These are phyloP conservation scores for Ceratorhiza oryzae-sativae DNA, from an alignment of 1,284 basidiomycete genomes.

Conservation along the genomic window DNA sequence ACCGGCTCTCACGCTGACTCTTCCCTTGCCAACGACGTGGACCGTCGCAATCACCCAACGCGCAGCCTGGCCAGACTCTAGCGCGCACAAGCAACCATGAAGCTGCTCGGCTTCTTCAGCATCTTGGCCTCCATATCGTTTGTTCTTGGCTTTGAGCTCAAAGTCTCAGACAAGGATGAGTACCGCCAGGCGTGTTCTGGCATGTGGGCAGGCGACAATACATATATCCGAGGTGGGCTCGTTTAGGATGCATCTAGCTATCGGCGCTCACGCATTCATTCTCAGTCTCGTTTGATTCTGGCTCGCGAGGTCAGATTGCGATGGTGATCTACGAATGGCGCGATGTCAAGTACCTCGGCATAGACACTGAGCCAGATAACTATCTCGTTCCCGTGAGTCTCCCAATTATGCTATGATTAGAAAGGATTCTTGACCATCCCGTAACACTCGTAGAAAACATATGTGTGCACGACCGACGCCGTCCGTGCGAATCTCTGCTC, in stretches of 20 bases:
- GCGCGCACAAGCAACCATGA: conserved; percentile 17
- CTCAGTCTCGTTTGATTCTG: conserved; percentile 75
- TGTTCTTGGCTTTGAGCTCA: conserved; percentile 38
- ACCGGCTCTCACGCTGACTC: conserved; percentile 10
- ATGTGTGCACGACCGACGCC: conserved; percentile 85
- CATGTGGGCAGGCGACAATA: conserved; percentile 84
- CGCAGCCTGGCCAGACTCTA: conserved; percentile 15
- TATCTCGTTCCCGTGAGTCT: conserved; percentile 70
- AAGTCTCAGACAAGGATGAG: conserved; percentile 60
- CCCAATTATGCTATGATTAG: too few relatives aligned
- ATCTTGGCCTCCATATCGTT: conserved; percentile 15
- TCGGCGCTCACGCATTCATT: conserved; percentile 38
- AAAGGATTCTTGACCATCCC: too few relatives aligned
- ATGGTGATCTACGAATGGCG: conserved; percentile 96
- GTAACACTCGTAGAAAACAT: conserved; percentile 90
- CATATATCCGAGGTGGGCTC: conserved; percentile 81
- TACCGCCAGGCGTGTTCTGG: conserved; percentile 89
- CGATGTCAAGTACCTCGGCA: conserved; percentile 86
- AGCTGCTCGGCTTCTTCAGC: conserved; percentile 19
- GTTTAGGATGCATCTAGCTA: conserved; percentile 45
- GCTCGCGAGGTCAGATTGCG: conserved; percentile 89
- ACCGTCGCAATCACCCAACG: conserved; percentile 25
- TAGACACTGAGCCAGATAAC: conserved; percentile 64
- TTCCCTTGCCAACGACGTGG: conserved; percentile 26
- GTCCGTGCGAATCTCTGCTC: conserved; percentile 74